Conservation (phyloP, 495 filamentous ascomycete species). For the Penicillium roqueforti region DNA sequence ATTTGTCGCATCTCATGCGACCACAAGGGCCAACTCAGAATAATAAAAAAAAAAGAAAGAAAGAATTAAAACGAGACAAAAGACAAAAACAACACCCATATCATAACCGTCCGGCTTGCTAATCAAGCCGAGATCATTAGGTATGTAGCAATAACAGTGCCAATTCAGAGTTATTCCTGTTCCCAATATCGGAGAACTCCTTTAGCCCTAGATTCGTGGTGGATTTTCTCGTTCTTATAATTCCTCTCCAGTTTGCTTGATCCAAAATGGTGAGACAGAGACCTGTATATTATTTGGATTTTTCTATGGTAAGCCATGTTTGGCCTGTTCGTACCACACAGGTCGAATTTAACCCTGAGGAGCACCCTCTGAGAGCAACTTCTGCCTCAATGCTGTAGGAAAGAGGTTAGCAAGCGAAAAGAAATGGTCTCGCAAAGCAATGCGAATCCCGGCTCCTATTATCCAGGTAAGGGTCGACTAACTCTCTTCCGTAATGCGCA, state of each 20-base stretch:
- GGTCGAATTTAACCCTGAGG: slow-evolving; percentile 24
- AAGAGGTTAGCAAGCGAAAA: slow-evolving; percentile 15
- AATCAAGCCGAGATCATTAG: background rate
- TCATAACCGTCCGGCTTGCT: background rate
- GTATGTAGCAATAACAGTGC: background rate
- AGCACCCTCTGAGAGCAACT: slow-evolving; percentile 39
- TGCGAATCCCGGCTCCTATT: background rate
- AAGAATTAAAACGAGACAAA: background rate
- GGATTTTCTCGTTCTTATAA: background rate
- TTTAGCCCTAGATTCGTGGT: background rate
- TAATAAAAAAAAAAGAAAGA: background rate
- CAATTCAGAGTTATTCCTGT: background rate
- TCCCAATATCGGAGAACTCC: background rate
- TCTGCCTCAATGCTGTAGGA: slow-evolving; percentile 42
- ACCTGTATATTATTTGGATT: background rate
- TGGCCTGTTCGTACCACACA: background rate
- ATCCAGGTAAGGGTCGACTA: slow-evolving; percentile 21
- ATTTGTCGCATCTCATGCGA: background rate
- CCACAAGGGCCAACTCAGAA: background rate
- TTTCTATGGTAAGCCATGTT: background rate
- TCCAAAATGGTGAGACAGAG: background rate
- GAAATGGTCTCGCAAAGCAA: background rate
- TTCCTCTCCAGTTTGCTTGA: background rate
- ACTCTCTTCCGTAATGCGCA: slow-evolving; percentile 88
- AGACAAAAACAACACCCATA: background rate